Evolutionary conservation across 2,329 filamentous ascomycete genomes (phyloP), one percentile per base, ranked within the genome.

Genomic region (Amauroascus verrucosus): DNA sequence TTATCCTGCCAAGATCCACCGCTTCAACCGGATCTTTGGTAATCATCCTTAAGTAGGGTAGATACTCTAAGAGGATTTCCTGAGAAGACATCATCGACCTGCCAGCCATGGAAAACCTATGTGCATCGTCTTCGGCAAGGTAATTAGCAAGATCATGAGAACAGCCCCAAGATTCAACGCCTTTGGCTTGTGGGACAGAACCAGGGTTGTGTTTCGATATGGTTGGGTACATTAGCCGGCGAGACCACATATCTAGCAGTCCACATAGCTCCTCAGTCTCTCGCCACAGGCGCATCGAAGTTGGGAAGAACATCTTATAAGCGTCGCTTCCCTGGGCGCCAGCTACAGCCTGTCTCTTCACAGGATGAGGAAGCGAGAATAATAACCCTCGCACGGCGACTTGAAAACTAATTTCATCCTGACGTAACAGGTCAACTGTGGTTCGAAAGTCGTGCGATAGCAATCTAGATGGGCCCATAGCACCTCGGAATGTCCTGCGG

Each of bases 341-440:
- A 57, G 63, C 72, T 61, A 64, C 69, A 62, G 63, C 72, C 63
- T 61, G 73, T 66, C 75, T 78, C 65, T 87, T 91, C 8, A 98
- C 93, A 0, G 91, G 91, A 61, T 80, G 80, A 1, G 93, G 93
- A 1, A 98, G 77, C 8, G 83, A 84, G 65, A 95, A 95, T 0
- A 96, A 70, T 48, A 97, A 71, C 0, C 93, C 93, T 11, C 90
- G 82, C 0, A 95, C 87, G 3, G 89, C 89, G 16, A 91, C 83
- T 59, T 98, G 88, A 59, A 96, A 97, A 22, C 86, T 84, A 65
- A 98, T 90, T 64, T 98, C 93, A 58, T 96, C 89, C 68, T 97
- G 91, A 6, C 90, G 83, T 8, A 97, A 72, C 13, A 84, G 77
- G 56, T 96, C 91, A 51, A 82, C 81, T 18, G 79, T 79, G 0